Conservation (phyloP, 2,329 filamentous ascomycete genomes). For the Claviceps purpurea region DNA sequence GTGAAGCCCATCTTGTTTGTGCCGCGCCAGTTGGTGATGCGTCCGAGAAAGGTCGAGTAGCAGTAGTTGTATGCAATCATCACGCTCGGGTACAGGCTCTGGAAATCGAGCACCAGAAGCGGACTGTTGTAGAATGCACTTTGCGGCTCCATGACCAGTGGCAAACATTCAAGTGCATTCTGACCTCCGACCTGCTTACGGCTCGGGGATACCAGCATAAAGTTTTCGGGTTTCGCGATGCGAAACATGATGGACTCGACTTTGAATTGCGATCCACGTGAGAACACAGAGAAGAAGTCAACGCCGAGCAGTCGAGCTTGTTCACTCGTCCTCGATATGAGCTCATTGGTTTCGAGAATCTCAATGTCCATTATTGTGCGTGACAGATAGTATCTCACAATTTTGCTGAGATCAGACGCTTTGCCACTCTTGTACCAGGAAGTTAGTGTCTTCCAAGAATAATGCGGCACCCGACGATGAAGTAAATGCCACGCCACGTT, state of each 20-base stretch:
- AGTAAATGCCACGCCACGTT: slow-evolving; percentile 88
- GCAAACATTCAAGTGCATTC: slow-evolving; percentile 87
- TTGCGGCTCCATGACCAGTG: slow-evolving; percentile 93
- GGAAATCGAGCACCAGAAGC: slow-evolving; percentile 84
- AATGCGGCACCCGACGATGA: slow-evolving; percentile 78
- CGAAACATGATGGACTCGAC: slow-evolving; percentile 98
- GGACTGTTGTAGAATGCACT: slow-evolving; percentile 90
- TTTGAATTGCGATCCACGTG: slow-evolving; percentile 91
- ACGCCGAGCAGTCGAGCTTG: slow-evolving; percentile 86
- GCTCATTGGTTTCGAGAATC: slow-evolving; percentile 79
- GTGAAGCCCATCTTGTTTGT: slow-evolving; percentile 90
- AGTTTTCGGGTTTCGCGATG: slow-evolving; percentile 94
- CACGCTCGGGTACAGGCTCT: slow-evolving; percentile 88
- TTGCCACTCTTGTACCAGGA: slow-evolving; percentile 64
- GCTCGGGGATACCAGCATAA: slow-evolving; percentile 78
- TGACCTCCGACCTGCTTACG: slow-evolving; percentile 85
- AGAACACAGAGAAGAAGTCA: slow-evolving; percentile 95
- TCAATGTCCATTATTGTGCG: slow-evolving; percentile 75
- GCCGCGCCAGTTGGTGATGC: slow-evolving; percentile 77
- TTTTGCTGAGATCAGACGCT: slow-evolving; percentile 55
- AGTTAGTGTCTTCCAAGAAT: slow-evolving; percentile 65
- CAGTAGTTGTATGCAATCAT: slow-evolving; percentile 99
- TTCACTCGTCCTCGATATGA: slow-evolving; percentile 80
- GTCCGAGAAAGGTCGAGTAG: slow-evolving; percentile 89
- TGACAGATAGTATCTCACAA: slow-evolving; percentile 64